Base-by-base conservation (phyloP, 2,329 filamentous ascomycete genomes). In the Colletotrichum higginsianum region DNA sequence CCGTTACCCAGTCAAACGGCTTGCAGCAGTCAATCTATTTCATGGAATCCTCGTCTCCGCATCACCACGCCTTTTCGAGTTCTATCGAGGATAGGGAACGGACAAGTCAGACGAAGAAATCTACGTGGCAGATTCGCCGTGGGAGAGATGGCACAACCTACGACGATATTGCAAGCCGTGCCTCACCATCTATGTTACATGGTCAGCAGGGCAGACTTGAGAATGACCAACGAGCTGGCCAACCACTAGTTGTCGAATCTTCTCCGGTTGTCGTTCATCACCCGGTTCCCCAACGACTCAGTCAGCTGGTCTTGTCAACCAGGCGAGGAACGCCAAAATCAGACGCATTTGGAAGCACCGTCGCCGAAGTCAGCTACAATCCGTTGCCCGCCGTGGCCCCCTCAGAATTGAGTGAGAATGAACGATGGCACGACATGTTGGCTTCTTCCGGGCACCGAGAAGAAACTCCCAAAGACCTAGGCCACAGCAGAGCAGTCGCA, bases 231-330 rank as follows among this genome's bases (percentile, higher is more conserved):
- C 53, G 60, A 23, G 58, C 46, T 8, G 58, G 53, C 11, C 40
- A 46, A 3, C 38, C 46, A 38, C 38, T 71, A n/a, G 18, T 42
- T 13, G 15, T 72, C 44, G 50, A 72, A 44, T 66, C 64, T 4
- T 66, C 67, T 2, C 67, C 71, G 1, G 26, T 40, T 2, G 23
- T 67, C n/a, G 42, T 72, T 13, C 67, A 74, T 50, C 71, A 74
- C 2, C 73, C 73, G 16, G 52, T 72, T 18, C 71, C 73, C 7
- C 61, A 52, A 50, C 56, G 73, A 38, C n/a, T 73, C 18, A 73
- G 62, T 46, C 71, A 66, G 44, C 56, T 74, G 4, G 7, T 66
- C 12, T 23, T 57, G 1, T 38, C 18, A 16, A 16, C 57, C 13
- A 42, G 16, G 21, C 46, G 56, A 15, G 16, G 26, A 12, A 40